Conservation (phyloP, 495 filamentous ascomycete genomes). For the Hamigera avellanea region DNA sequence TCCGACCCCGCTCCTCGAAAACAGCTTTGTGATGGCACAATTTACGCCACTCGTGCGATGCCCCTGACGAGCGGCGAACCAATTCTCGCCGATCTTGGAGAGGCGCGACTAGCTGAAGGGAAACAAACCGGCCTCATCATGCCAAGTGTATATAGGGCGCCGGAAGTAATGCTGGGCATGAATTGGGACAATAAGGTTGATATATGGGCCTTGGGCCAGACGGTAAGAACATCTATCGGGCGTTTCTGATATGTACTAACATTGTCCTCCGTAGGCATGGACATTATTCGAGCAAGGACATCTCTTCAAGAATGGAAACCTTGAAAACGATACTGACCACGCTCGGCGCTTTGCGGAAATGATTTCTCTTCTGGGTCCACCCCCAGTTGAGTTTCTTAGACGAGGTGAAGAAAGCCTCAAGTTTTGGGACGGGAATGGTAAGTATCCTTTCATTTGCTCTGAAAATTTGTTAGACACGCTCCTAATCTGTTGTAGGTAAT, state of each 20-base stretch:
- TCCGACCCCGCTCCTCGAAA: conserved; percentile 13
- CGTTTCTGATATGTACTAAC: conserved; percentile 1
- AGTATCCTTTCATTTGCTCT: conserved; percentile 1
- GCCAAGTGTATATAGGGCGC: conserved; percentile 27
- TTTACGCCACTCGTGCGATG: conserved; percentile 12
- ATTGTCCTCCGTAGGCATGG: conserved; percentile 21
- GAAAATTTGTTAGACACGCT: background rate
- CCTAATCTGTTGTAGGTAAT: conserved; percentile 12
- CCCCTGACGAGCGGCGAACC: conserved; percentile 9
- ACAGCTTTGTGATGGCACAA: conserved; percentile 7
- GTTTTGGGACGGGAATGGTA: conserved; percentile 20
- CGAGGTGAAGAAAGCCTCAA: conserved; percentile 13
- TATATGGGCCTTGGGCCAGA: conserved; percentile 28
- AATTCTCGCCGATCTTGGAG: conserved; percentile 17
- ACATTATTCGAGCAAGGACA: conserved; percentile 27
- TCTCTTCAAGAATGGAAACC: conserved; percentile 22
- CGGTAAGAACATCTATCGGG: conserved; percentile 13
- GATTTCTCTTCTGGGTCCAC: conserved; percentile 19
- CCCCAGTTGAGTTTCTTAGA: conserved; percentile 17
- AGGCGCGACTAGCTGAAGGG: conserved; percentile 5
- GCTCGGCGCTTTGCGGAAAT: conserved; percentile 21
- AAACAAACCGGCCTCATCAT: conserved; percentile 14
- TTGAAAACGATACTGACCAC: conserved; percentile 13
- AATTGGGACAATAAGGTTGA: conserved; percentile 25
- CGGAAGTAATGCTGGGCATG: conserved; percentile 24